Evolutionary conservation across 768 basidiomycete genomes (phyloP), one percentile per base, ranked within the genome.

Genomic region (Botryobasidium botryosum): DNA sequence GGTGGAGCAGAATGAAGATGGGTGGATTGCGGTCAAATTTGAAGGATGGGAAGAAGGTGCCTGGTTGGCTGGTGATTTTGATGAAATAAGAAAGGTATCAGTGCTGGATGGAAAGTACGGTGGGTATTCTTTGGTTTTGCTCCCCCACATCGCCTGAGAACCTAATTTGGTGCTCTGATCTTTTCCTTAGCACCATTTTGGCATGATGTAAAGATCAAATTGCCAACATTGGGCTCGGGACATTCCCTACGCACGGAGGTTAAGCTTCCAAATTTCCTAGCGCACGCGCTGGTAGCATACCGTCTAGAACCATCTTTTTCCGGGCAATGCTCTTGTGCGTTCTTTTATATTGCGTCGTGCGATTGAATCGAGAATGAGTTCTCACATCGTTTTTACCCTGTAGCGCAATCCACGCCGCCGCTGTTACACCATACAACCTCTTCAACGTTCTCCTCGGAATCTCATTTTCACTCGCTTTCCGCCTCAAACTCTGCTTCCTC

Each of bases 221-320:
- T n/a, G n/a, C n/a, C n/a, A n/a, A n/a, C n/a, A n/a, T n/a, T n/a
- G n/a, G n/a, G n/a, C 32, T 33, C 18, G 10, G 32, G 18, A 12
- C 32, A 33, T 7, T 40, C 63, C 1, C 54, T 76, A 23, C 64
- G 59, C 17, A 65, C 66, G 12, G 55, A 64, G 1, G 60, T 79
- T 21, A 55, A 56, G 6, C 63, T 85, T 44, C 74, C 80, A 2
- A 65, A 62, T 43, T 54, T 83, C 1, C 58, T 75, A 7, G 71
- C 72, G 4, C 72, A 71, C 48, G 70, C 73, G 0, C 63, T 88
- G 1, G 48, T 85, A 13, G 77, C 75, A 2, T 87, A 88, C 56
- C 67, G 66, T 25, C 52, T 77, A 7, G 38, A 60, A 10, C 65
- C 74, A 15, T 57, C 39, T 7, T 53, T 54, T 23, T 40, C 27